These are phyloP conservation scores for Boletus bicolor DNA, from an alignment of 768 basidiomycete genomes.

Conservation along the genomic window DNA sequence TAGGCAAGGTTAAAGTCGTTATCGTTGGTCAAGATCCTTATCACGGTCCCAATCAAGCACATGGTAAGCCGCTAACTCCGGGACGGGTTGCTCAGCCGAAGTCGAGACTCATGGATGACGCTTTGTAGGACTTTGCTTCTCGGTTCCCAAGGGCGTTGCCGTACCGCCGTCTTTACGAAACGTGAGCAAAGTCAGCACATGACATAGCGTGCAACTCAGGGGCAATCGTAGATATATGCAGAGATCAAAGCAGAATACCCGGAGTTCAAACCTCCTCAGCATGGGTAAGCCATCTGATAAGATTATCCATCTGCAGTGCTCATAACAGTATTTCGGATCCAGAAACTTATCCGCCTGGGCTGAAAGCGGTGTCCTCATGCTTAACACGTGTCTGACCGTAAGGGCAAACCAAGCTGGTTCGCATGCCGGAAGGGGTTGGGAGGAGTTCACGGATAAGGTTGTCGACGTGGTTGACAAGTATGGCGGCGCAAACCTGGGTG, in stretches of 20 bases:
- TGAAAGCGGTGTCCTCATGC: conserved; percentile 79
- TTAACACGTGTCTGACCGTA: conserved; percentile 93
- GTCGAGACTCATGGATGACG: conserved; percentile 6
- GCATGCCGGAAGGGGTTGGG: conserved; percentile 87
- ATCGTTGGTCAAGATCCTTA: conserved; percentile 92
- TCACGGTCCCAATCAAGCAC: conserved; percentile 76
- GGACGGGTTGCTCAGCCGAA: background rate
- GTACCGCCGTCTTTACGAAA: conserved; percentile 83
- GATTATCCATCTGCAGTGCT: conserved; percentile 5
- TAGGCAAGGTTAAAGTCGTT: conserved; percentile 82
- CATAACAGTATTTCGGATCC: conserved; percentile 7
- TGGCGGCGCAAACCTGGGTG: conserved; percentile 65
- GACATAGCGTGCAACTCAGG: conserved; percentile 10
- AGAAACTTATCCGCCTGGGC: conserved; percentile 85
- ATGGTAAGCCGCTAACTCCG: conserved; percentile 49
- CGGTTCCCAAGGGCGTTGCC: conserved; percentile 73
- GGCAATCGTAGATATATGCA: conserved; percentile 65
- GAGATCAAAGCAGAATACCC: conserved; percentile 84
- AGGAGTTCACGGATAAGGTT: conserved; percentile 82
- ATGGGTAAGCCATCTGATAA: conserved; percentile 60
- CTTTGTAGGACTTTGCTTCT: conserved; percentile 75
- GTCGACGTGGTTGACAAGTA: conserved; percentile 74
- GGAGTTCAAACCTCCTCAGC: conserved; percentile 70
- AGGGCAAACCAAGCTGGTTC: conserved; percentile 71
- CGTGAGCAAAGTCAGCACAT: conserved; percentile 39